These are phyloP conservation scores for Naganishia sp. DNA, from an alignment of 1,284 basidiomycete genomes.

Conservation along the genomic window DNA sequence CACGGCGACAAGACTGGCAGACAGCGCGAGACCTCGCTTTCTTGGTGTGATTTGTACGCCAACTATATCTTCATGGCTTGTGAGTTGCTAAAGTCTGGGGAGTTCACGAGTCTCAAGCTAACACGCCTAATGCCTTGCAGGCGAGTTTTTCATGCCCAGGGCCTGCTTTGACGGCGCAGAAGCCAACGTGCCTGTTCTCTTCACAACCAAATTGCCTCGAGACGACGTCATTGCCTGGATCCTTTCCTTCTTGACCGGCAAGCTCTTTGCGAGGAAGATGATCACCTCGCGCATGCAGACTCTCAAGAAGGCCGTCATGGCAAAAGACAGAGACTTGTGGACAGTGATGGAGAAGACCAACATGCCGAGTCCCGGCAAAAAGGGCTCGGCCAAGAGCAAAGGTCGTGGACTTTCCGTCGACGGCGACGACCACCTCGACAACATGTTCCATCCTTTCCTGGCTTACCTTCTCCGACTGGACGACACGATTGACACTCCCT, in stretches of 20 bases:
- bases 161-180: background rate
- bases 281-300: constrained; percentile 1
- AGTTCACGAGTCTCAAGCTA: background rate
- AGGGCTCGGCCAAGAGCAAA: background rate
- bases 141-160: background rate
- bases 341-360: background rate
- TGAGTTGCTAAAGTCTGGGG: background rate
- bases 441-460: background rate
- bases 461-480: background rate
- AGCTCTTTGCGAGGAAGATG: background rate
- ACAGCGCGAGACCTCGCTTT: background rate
- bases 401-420: background rate
- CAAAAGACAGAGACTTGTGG: background rate
- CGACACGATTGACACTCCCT: background rate
- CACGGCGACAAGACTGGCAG: background rate
- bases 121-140: background rate
- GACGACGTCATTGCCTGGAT: background rate
- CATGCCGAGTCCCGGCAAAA: background rate
- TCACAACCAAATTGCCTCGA: background rate
- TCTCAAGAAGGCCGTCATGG: background rate
- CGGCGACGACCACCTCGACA: background rate
- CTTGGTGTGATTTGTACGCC: background rate
- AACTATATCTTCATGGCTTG: background rate
- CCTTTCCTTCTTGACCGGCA: background rate
- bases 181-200: background rate